Percentiles rank a stretch among this genome's conserved stretches.
Conservation (phyloP, 2,329 filamentous ascomycete genomes). For the Boeremia lycopersici region DNA sequence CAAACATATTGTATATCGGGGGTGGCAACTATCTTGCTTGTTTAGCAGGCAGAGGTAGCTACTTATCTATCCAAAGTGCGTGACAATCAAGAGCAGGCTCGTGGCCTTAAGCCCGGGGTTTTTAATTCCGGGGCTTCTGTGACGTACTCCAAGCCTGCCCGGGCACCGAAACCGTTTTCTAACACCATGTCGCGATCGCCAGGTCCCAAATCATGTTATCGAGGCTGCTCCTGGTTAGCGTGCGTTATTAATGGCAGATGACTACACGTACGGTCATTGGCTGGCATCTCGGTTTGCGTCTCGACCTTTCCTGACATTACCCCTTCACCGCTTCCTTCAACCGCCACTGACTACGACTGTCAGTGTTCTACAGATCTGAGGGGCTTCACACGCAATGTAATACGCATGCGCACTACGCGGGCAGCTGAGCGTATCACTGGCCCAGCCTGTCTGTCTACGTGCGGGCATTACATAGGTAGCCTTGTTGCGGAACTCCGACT, state of each 20-base stretch:
- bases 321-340: too few species aligned
- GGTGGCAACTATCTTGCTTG: not conserved
- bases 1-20: conserved; percentile 19
- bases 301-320: too few species aligned
- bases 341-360: too few species aligned
- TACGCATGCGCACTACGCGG: too few species aligned
- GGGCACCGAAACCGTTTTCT: not conserved
- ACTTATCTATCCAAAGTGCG: not conserved
- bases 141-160: conserved; percentile 6
- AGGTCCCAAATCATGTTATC: not conserved
- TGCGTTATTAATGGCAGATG: not conserved
- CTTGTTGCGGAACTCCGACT: not conserved
- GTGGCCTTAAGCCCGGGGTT: not conserved
- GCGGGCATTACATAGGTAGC: too few species aligned
- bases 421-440: too few species aligned
- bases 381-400: too few species aligned
- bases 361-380: too few species aligned
- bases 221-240: not conserved
- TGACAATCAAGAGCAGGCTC: not conserved
- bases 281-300: too few species aligned
- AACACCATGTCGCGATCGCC: not conserved
- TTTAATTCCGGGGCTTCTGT: conserved; percentile 1
- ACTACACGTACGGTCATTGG: not conserved
- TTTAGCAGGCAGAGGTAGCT: not conserved
- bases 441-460: too few species aligned